Conservation (phyloP, 2,329 filamentous ascomycete species). For the Pestalotiopsis sp. region DNA sequence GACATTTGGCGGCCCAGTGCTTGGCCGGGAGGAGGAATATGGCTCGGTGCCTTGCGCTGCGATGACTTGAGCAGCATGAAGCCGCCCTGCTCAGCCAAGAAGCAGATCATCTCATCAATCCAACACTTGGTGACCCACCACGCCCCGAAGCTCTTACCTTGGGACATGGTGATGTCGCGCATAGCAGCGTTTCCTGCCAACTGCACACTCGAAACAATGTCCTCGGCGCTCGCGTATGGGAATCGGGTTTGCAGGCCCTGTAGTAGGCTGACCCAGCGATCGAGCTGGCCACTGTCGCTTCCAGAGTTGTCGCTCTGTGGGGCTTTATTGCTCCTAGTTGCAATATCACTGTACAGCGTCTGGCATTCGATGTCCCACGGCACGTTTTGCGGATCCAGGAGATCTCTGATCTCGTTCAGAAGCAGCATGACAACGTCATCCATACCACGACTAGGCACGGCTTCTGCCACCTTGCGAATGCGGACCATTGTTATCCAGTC, state of each 20-base stretch:
- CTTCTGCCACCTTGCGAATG: constrained; percentile 65
- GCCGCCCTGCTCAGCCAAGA: constrained; percentile 86
- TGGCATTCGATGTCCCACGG: constrained; percentile 66
- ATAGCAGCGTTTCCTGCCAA: constrained; percentile 76
- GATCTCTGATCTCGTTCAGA: constrained; percentile 67
- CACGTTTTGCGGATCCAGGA: constrained; percentile 70
- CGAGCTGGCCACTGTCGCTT: constrained; percentile 58
- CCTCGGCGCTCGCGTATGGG: constrained; percentile 71
- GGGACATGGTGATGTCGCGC: constrained; percentile 78
- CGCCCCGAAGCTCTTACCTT: constrained; percentile 80
- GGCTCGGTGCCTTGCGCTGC: constrained; percentile 33
- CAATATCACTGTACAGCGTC: constrained; percentile 62
- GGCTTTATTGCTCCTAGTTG: constrained; percentile 48
- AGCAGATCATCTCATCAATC: constrained; percentile 91
- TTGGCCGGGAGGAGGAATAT: constrained; percentile 35
- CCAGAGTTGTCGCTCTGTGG: constrained; percentile 38
- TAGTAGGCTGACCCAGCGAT: constrained; percentile 77
- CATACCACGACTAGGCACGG: constrained; percentile 64
- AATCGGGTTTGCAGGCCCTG: constrained; percentile 71
- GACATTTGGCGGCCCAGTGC: constrained; percentile 38
- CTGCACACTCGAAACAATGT: constrained; percentile 77
- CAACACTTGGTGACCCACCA: constrained; percentile 98
- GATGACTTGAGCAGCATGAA: constrained; percentile 68
- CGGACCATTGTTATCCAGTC: constrained; percentile 79
- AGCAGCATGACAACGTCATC: constrained; percentile 67